A percentile compares a stretch with the other conserved stretches of the same genome.
Conservation (phyloP, 129 eudicot species). For the Cynara cardunculus region DNA sequence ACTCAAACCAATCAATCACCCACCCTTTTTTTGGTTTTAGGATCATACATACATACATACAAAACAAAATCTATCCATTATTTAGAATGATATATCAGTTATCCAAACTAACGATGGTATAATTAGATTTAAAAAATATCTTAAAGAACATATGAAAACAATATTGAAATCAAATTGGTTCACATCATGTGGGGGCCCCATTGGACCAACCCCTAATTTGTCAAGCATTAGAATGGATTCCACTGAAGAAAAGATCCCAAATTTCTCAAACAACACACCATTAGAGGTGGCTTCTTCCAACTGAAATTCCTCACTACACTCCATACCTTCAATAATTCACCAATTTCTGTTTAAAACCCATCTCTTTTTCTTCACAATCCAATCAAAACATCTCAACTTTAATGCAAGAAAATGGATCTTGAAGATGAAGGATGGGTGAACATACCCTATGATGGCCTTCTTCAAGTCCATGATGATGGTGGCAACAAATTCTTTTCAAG, state of each 20-base stretch:
- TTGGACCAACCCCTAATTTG: slow-evolving; percentile 41
- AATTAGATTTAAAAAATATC: slow-evolving; percentile 22
- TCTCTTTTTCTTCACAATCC: slow-evolving; percentile 28
- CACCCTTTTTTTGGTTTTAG: too few relatives aligned
- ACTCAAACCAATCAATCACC: too few relatives aligned
- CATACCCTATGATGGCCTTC: slow-evolving; percentile 65
- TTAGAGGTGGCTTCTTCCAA: slow-evolving; percentile 34
- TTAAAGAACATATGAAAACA: slow-evolving; percentile 13
- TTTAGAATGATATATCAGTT: neutral
- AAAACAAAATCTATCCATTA: neutral
- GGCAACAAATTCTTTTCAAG: slow-evolving; percentile 47
- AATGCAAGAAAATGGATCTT: slow-evolving; percentile 49
- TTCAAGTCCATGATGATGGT: slow-evolving; percentile 63
- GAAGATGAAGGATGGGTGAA: slow-evolving; percentile 73
- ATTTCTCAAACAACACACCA: slow-evolving; percentile 24
- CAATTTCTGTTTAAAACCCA: slow-evolving; percentile 20
- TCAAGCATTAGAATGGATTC: slow-evolving; percentile 31
- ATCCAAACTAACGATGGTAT: slow-evolving; percentile 25
- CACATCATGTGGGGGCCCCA: slow-evolving; percentile 34
- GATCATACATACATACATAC: too few relatives aligned
- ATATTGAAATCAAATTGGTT: slow-evolving; percentile 23
- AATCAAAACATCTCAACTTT: slow-evolving; percentile 18
- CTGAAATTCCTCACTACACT: slow-evolving; percentile 52
- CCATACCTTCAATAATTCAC: slow-evolving; percentile 41
- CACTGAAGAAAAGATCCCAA: slow-evolving; percentile 29